These are phyloP conservation scores for Plasmodium relictum DNA, from an alignment of 169 alveolate species.

Conservation along the genomic window DNA sequence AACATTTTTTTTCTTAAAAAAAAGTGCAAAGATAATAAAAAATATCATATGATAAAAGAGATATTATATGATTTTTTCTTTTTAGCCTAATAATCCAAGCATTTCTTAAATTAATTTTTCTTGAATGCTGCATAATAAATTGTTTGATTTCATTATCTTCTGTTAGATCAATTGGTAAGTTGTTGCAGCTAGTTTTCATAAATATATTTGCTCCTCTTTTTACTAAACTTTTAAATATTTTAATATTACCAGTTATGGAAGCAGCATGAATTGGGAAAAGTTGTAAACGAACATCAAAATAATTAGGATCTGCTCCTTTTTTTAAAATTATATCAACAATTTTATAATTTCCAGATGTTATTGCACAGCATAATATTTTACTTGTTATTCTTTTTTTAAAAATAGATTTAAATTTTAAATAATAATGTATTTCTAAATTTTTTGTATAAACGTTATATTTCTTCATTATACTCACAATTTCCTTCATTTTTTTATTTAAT, in stretches of 20 bases:
- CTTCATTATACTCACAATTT: conserved; percentile 24
- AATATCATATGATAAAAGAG: conserved; percentile 50
- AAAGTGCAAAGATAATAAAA: conserved; percentile 50
- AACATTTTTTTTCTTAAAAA: background rate
- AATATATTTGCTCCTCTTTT: conserved; percentile 57
- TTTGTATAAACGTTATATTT: conserved; percentile 48
- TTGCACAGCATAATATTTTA: conserved; percentile 60
- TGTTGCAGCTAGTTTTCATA: conserved; percentile 31
- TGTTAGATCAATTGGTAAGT: conserved; percentile 31
- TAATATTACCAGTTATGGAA: conserved; percentile 53
- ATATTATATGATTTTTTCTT: conserved; percentile 9
- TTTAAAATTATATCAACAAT: conserved; percentile 38
- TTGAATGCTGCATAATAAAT: conserved; percentile 19
- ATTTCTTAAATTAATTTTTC: conserved; percentile 60
- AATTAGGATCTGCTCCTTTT: conserved; percentile 70
- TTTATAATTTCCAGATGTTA: conserved; percentile 47
- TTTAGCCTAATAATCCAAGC: conserved; percentile 46
- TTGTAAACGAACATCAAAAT: conserved; percentile 62
- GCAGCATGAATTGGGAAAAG: conserved; percentile 76
- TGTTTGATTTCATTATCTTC: conserved; percentile 32
- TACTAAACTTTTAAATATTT: conserved; percentile 32
- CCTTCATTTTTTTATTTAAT: conserved; percentile 27
- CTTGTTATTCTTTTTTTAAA: conserved; percentile 52
- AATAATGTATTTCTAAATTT: conserved; percentile 34
- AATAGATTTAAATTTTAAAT: conserved; percentile 43